Base-by-base conservation (phyloP, 2,329 filamentous ascomycete species). In the Nemania sp. region DNA sequence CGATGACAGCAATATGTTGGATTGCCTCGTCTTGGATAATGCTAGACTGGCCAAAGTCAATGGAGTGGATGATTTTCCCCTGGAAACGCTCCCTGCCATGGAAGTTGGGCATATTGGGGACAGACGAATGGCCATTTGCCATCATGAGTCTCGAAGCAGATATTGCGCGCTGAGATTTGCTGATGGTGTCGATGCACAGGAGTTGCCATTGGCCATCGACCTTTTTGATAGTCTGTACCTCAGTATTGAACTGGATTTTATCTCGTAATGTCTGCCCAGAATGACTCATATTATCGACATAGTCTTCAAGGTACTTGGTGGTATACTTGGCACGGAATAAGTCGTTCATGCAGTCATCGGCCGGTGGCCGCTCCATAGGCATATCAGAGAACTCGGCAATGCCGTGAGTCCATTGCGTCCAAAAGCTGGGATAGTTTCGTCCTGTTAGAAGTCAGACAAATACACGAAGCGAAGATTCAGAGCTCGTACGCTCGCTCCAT, bases 321-420 rank as follows among this genome's bases (percentile, higher is more conserved):
- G 73, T 75, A 58, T 77, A 72, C 58, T 70, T 72, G 24, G 75
- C 76, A n/a, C 70, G 66, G 47, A 77, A 76, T 38, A 73, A 70
- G 47, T 75, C 70, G 27, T 71, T 51, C 62, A 73, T 74, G 27
- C 66, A 71, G 22, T 75, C 72, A 20, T 72, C 68, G 56, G 73
- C 66, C 15, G 75, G 73, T 7, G 75, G 74, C 15, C 58, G 60
- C 20, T 71, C 61, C 71, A 79, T 76, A 10, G 73, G 71, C 63
- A 73, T 71, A 66, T 77, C 75, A 15, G 76, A 76, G 62, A 75
- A 79, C 55, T 76, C 76, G 35, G 76, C 69, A 63, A 74, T 75
- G 20, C 75, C 72, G 41, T 72, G 54, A 20, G 74, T 74, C 54
- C 71, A 73, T 70, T 79, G 77, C n/a, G 76, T 75, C 75, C 76